Conservation (phyloP, 176 grass and related monocot species). For the Oryza brachyantha region DNA sequence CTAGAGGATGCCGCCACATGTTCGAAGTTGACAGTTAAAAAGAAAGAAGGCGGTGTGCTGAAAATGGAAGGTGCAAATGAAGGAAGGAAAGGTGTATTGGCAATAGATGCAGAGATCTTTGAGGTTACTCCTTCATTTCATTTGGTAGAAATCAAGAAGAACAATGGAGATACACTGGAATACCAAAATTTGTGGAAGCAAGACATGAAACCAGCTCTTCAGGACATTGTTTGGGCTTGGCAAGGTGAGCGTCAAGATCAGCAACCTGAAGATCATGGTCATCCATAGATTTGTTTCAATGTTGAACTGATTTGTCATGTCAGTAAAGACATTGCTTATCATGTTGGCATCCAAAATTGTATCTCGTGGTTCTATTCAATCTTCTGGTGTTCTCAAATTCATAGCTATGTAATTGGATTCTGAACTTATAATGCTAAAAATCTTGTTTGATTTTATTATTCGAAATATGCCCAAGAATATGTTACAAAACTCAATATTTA, state of each 20-base stretch:
- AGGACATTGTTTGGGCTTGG: conserved; percentile 56
- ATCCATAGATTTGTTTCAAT: neutral
- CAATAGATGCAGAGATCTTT: conserved; percentile 46
- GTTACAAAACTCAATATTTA: neutral
- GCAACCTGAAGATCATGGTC: neutral
- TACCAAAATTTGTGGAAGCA: conserved; percentile 37
- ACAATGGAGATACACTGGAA: conserved; percentile 39
- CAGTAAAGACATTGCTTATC: neutral
- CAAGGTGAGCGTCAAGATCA: conserved; percentile 27
- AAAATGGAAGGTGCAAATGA: conserved; percentile 42
- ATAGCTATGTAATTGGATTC: neutral
- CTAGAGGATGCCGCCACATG: conserved; percentile 31
- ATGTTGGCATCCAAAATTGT: neutral
- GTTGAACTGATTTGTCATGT: neutral
- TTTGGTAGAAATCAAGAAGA: conserved; percentile 52
- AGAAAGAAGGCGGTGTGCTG: conserved; percentile 40
- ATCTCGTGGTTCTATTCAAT: neutral
- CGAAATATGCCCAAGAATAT: neutral
- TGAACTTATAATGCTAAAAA: neutral
- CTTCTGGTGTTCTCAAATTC: neutral
- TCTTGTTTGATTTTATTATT: neutral
- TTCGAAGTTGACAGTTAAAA: conserved; percentile 39
- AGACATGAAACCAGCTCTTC: conserved; percentile 37
- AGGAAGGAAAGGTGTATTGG: conserved; percentile 43
- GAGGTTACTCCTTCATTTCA: conserved; percentile 46